Conservation (phyloP, 306 rosid species). For the Casuarina equisetifolia region DNA sequence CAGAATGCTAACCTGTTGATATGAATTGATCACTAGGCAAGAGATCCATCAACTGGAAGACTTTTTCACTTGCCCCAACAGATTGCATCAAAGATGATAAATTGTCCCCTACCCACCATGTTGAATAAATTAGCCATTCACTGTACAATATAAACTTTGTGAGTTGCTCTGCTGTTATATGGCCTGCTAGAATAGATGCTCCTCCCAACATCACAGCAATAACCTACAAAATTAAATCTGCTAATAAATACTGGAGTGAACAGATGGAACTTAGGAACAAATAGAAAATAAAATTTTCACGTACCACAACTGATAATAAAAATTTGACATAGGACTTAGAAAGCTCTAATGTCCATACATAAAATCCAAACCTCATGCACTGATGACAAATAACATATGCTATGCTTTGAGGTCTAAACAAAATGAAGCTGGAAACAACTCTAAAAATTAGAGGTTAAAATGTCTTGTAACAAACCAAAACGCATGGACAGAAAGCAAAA, state of each 20-base stretch:
- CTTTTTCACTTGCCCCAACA: slow-evolving; percentile 97
- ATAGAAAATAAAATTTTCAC: neutral
- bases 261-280: slow-evolving; percentile 18
- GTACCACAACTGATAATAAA: neutral
- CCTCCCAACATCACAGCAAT: slow-evolving; percentile 91
- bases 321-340: neutral
- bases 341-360: neutral
- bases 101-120: slow-evolving; percentile 99
- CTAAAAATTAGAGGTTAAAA: neutral
- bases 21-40: slow-evolving; percentile 75
- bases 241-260: slow-evolving; percentile 39
- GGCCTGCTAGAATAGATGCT: slow-evolving; percentile 82
- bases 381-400: neutral
- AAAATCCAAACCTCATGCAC: neutral
- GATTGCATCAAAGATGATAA: slow-evolving; percentile 93
- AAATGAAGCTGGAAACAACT: neutral
- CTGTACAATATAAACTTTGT: slow-evolving; percentile 92
- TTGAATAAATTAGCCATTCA: slow-evolving; percentile 93
- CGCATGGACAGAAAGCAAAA: neutral
- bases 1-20: slow-evolving; percentile 57
- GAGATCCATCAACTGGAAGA: slow-evolving; percentile 92
- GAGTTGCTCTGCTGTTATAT: slow-evolving; percentile 84
- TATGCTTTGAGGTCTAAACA: neutral
- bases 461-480: neutral
- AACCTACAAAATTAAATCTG: slow-evolving; percentile 49